A percentile compares a stretch with the other conserved stretches of the same genome.
phyloP scores from a whole-genome alignment of 2,329 filamentous ascomycete species.

The Microcyclospora pomicola region DNA sequence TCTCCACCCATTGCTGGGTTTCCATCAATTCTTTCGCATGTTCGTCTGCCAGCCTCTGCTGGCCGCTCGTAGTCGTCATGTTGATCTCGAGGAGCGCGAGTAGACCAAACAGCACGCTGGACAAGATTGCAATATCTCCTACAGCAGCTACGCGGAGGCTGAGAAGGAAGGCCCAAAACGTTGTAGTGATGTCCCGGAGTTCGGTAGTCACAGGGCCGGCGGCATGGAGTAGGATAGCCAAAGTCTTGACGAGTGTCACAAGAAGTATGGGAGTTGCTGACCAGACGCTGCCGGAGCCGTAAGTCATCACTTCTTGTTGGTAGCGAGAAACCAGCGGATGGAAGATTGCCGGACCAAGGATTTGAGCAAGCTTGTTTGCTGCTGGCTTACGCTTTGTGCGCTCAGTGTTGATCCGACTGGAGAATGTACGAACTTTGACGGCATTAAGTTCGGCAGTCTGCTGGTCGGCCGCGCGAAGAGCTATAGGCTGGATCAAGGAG shows the following conservation, averaged over 20 bases:
- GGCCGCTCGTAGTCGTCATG: slow-evolving; percentile 32
- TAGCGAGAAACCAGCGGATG: slow-evolving; percentile 68
- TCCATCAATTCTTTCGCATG: slow-evolving; percentile 69
- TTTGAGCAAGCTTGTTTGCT: slow-evolving; percentile 63
- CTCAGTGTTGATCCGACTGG: slow-evolving; percentile 49
- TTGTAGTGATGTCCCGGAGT: slow-evolving; percentile 66
- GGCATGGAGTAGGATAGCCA: slow-evolving; percentile 70
- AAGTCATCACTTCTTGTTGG: slow-evolving; percentile 21
- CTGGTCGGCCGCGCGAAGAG: slow-evolving; percentile 66
- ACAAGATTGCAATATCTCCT: slow-evolving; percentile 45
- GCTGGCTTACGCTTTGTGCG: slow-evolving; percentile 45
- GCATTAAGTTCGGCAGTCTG: slow-evolving; percentile 60
- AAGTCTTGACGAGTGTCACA: slow-evolving; percentile 68
- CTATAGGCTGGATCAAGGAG: slow-evolving; percentile 66
- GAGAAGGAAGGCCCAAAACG: slow-evolving; percentile 75
- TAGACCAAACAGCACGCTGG: slow-evolving; percentile 64
- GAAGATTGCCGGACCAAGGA: slow-evolving; percentile 70
- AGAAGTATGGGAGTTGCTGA: slow-evolving; percentile 64
- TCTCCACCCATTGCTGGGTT: slow-evolving; percentile 71
- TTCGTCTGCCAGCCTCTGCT: slow-evolving; percentile 55
- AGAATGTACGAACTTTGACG: slow-evolving; percentile 83
- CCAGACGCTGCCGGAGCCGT: slow-evolving; percentile 37
- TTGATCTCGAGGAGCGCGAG: slow-evolving; percentile 75
- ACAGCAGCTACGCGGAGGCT: slow-evolving; percentile 42
- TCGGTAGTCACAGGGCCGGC: slow-evolving; percentile 65